Evolutionary conservation across 495 filamentous ascomycete genomes (phyloP).

Genomic region (Ramalina peruviana): DNA sequence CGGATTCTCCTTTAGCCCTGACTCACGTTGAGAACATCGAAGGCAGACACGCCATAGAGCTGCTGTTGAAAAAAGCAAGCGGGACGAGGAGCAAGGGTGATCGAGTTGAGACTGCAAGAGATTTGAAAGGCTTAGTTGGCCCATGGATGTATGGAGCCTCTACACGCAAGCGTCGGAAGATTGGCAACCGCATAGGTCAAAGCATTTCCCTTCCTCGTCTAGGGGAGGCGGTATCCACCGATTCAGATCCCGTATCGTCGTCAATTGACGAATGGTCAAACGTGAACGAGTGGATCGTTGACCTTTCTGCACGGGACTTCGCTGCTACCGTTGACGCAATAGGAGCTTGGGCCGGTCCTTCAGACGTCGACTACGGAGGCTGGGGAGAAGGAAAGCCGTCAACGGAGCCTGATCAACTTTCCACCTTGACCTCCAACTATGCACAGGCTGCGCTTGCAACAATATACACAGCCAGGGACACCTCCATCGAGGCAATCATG

Average conservation of each 20-base stretch:
- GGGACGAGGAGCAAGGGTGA: slow-evolving; percentile 26
- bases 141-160: slow-evolving; percentile 69
- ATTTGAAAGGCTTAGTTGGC: slow-evolving; percentile 60
- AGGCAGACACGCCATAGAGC: slow-evolving; percentile 45
- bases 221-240: slow-evolving; percentile 2
- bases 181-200: slow-evolving; percentile 17
- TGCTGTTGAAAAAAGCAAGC: slow-evolving; percentile 50
- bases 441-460: slow-evolving; percentile 59
- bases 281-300: slow-evolving; percentile 70
- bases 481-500: slow-evolving; percentile 42
- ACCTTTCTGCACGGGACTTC: slow-evolving; percentile 37
- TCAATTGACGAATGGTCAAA: slow-evolving; percentile 51
- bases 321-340: slow-evolving; percentile 44
- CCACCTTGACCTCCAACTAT: slow-evolving; percentile 46
- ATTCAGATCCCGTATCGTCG: slow-evolving; percentile 3
- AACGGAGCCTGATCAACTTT: slow-evolving; percentile 34
- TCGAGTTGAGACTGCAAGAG: slow-evolving; percentile 42
- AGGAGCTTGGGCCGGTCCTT: slow-evolving; percentile 66
- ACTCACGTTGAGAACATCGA: slow-evolving; percentile 47
- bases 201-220: slow-evolving; percentile 1
- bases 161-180: slow-evolving; percentile 44
- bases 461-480: slow-evolving; percentile 53
- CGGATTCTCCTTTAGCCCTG: slow-evolving; percentile 40
- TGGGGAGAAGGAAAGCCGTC: slow-evolving; percentile 33
- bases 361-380: slow-evolving; percentile 65